Base-by-base conservation (phyloP, 345 rosid genomes). In the Salix suchowensis region DNA sequence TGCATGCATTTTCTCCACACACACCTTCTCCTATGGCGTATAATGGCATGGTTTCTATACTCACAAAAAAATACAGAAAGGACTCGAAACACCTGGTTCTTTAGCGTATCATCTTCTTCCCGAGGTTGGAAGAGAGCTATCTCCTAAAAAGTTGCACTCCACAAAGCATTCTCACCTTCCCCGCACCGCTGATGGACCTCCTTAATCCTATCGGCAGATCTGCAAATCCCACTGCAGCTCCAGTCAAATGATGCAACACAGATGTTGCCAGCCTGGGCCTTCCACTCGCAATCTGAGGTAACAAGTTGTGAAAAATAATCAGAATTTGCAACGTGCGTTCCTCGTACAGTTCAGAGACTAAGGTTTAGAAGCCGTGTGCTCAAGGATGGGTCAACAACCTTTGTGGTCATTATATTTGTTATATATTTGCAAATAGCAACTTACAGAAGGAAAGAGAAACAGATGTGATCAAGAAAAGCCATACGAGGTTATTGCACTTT, bases 221-320 rank as follows among this genome's bases (percentile, higher is more conserved):
- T 89, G 84, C 98, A 95, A 58, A 95, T 95, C 48, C 98, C 98
- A 7, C 98, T 95, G 89, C 98, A 95, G 79, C 62, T 95, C 98
- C 98, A 95, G 75, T 95, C 98, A 1, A 91, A 95, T 30, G 98
- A 95, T 74, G 98, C 98, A 67, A 95, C 91, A 52, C 98, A 95
- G 14, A 89, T 79, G 87, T 95, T 95, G 76, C 98, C 98, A 36
- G 98, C 98, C 80, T 91, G 98, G 0, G 98, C 98, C 86, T 95
- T 95, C 98, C 97, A 91, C 40, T 93, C 98, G 11, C 98, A 95
- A 78, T 95, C 98, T 95, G 84, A 86, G 83, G 23, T 30, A 64
- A 39, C 71, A 64, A 50, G 67, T 61, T 14, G 23, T 26, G 37
- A 23, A 68, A 65, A 12, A 78, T n/a, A 8, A 28, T 42, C 66